phyloP scores from a whole-genome alignment of 2,329 filamentous ascomycete species.

The Exophiala phaeomuriformis region DNA sequence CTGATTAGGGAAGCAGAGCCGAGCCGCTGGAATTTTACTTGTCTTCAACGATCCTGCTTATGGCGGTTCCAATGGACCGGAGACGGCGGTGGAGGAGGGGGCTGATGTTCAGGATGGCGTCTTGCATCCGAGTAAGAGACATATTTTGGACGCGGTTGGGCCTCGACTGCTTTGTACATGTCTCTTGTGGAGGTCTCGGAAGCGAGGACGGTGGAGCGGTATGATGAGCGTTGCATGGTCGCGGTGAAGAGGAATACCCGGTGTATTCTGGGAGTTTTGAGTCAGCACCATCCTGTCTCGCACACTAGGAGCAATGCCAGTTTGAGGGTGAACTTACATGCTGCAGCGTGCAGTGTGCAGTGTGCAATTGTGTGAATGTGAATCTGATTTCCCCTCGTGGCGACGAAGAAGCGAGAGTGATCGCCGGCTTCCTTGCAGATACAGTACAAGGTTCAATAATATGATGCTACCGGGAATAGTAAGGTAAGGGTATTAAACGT shows the following conservation, averaged over 20 bases:
- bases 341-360: no score
- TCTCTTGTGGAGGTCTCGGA: slow-evolving; percentile 33
- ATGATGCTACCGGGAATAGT: neutral
- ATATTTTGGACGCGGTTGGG: slow-evolving; percentile 32
- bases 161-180: slow-evolving; percentile 36
- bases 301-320: neutral
- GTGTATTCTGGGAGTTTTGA: slow-evolving; percentile 1
- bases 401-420: neutral
- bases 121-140: slow-evolving; percentile 27
- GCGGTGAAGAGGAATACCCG: neutral
- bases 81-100: slow-evolving; percentile 24
- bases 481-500: neutral
- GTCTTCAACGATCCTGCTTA: slow-evolving; percentile 13
- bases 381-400: no score
- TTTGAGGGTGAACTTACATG: neutral
- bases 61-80: slow-evolving; percentile 24
- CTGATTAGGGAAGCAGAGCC: neutral
- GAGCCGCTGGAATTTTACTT: neutral
- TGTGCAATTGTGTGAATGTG: no score
- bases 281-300: neutral
- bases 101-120: slow-evolving; percentile 18
- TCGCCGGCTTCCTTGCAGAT: slow-evolving; percentile 1
- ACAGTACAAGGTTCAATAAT: neutral
- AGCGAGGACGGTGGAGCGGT: slow-evolving; percentile 24
- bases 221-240: slow-evolving; percentile 23